phyloP scores from a whole-genome alignment of 805 yeast species.

The Cyberlindnera maritima region DNA sequence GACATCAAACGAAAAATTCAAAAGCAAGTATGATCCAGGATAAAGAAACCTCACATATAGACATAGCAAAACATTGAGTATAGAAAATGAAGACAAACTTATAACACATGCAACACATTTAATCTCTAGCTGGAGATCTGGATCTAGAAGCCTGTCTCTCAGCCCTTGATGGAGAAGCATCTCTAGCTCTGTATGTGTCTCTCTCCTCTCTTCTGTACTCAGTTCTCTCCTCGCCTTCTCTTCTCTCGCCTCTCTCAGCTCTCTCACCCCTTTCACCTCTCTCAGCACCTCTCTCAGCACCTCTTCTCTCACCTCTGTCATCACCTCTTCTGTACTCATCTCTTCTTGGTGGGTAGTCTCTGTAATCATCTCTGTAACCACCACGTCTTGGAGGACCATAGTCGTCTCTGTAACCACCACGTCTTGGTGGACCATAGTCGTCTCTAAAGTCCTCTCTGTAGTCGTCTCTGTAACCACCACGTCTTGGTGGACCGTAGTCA shows the following conservation, averaged over 20 bases:
- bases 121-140: conserved; percentile 27
- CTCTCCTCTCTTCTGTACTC: conserved; percentile 16
- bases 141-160: conserved; percentile 29
- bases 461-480: conserved; percentile 12
- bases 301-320: conserved; percentile 13
- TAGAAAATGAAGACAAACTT: not conserved
- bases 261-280: conserved; percentile 4
- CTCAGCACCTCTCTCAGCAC: conserved; percentile 14
- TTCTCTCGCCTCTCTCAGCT: conserved; percentile 11
- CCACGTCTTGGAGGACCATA: conserved; percentile 13
- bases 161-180: conserved; percentile 10
- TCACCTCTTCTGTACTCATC: conserved; percentile 17
- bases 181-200: conserved; percentile 18
- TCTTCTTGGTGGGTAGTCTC: conserved; percentile 21
- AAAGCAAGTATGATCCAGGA: too few species aligned
- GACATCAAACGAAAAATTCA: too few species aligned
- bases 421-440: conserved; percentile 11
- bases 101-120: not conserved
- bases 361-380: conserved; percentile 14
- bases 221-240: conserved; percentile 7
- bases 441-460: conserved; percentile 17
- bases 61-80: not conserved
- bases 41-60: not conserved
- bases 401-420: conserved; percentile 18
- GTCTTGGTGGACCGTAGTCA: conserved; percentile 18